A percentile compares a stretch with the other conserved stretches of the same genome.
Conservation (phyloP, 306 rosid species). For the Ammopiptanthus mongolicus region DNA sequence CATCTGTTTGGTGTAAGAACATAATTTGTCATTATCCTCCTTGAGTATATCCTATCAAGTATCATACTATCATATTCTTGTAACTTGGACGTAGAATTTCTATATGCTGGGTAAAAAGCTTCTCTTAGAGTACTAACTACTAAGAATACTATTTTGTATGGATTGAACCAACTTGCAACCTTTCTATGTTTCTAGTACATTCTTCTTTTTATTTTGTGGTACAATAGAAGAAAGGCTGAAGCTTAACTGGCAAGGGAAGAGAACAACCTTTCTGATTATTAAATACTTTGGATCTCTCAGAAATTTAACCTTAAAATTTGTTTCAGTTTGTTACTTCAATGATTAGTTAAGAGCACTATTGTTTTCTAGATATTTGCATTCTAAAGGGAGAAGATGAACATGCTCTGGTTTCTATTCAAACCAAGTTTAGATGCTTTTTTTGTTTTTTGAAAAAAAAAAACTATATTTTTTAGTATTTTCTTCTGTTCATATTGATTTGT, state of each 20-base stretch:
- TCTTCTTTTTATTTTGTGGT: background rate
- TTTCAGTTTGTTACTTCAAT: background rate
- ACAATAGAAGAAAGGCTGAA: background rate
- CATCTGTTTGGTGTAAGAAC: background rate
- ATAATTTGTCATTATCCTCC: background rate
- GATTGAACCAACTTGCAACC: background rate
- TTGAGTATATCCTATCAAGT: background rate
- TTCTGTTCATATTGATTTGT: background rate
- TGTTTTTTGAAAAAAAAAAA: background rate
- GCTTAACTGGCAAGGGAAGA: background rate
- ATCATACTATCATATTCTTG: background rate
- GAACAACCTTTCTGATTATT: background rate
- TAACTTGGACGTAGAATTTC: background rate
- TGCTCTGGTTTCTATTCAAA: background rate
- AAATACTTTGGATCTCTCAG: background rate
- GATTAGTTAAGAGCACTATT: background rate
- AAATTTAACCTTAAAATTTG: slow-evolving; percentile 4
- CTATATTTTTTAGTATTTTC: background rate
- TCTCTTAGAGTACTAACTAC: background rate
- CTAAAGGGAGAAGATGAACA: background rate
- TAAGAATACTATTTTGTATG: background rate
- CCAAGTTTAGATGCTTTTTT: background rate
- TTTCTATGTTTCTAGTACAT: background rate
- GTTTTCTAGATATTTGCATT: background rate
- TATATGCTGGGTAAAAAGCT: background rate